Percentiles rank a stretch among this genome's conserved stretches.
phyloP scores from a whole-genome alignment of 371 early-diverging fungal species.

The Zopfochytrium polystomum region DNA sequence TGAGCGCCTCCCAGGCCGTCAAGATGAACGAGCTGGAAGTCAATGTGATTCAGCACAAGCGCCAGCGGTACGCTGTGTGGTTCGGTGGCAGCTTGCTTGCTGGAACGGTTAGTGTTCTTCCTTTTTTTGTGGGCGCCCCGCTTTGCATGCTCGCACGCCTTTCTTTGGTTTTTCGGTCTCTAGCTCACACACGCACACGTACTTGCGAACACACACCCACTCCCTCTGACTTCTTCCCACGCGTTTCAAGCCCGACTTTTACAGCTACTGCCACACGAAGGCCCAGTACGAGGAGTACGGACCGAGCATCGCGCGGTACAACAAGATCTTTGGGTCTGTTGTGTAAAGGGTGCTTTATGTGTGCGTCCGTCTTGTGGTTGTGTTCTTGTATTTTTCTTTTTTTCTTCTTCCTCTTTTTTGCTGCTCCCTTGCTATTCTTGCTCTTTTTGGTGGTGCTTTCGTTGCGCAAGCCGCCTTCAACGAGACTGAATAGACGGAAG shows the following conservation, averaged over 20 bases:
- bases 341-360: too few species aligned
- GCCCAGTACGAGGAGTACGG: slow-evolving; percentile 98
- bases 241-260: slow-evolving; percentile 73
- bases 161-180: neutral
- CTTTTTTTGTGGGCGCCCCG: neutral
- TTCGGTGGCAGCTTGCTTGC: slow-evolving; percentile 94
- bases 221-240: too few species aligned
- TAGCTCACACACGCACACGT: too few species aligned
- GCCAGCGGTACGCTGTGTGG: slow-evolving; percentile 98
- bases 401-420: too few species aligned
- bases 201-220: too few species aligned
- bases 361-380: too few species aligned
- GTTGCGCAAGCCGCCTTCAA: too few species aligned
- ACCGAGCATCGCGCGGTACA: slow-evolving; percentile 91
- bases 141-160: neutral
- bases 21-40: slow-evolving; percentile 86
- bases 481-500: too few species aligned
- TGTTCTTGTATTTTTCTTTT: too few species aligned
- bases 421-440: too few species aligned
- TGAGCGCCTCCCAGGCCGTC: slow-evolving; percentile 29
- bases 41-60: slow-evolving; percentile 95
- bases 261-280: slow-evolving; percentile 92
- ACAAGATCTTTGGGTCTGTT: slow-evolving; percentile 82
- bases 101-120: slow-evolving; percentile 67
- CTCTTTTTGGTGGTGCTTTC: too few species aligned